A percentile compares a stretch with the other conserved stretches of the same genome.
Conservation (phyloP, 1,284 basidiomycete genomes). For the Ustilago shanxiensis region DNA sequence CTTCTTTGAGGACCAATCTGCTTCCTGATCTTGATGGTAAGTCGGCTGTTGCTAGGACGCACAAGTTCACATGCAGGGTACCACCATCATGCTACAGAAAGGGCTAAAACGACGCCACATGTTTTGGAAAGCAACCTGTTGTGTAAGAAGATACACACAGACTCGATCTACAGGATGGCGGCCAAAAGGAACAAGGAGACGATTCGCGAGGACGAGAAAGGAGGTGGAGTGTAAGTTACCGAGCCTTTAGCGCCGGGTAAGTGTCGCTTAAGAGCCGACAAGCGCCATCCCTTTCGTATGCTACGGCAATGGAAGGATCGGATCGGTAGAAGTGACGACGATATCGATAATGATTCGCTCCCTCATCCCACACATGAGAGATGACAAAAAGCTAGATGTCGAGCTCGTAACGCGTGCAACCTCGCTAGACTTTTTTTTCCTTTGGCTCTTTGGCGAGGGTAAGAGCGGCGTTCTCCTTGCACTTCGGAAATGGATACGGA, state of each 20-base stretch:
- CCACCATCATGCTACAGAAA: too few species aligned
- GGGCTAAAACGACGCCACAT: too few species aligned
- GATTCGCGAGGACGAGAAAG: too few species aligned
- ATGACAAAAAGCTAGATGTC: background rate
- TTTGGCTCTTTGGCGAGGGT: background rate
- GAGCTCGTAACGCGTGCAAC: background rate
- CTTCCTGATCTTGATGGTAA: too few species aligned
- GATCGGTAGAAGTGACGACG: background rate
- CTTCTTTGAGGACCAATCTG: too few species aligned
- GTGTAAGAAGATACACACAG: background rate
- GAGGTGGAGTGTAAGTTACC: background rate
- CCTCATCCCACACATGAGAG: background rate
- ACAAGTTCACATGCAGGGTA: too few species aligned
- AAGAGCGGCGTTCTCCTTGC: background rate
- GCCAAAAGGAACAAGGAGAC: too few species aligned
- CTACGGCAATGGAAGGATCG: background rate
- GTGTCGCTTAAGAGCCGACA: background rate
- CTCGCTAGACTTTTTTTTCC: background rate
- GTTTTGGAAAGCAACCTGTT: too few species aligned
- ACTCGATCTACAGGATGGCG: too few species aligned
- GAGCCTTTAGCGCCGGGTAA: background rate
- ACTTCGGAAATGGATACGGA: background rate
- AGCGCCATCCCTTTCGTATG: too few species aligned
- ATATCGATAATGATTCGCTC: background rate
- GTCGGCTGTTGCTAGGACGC: too few species aligned